A percentile compares a stretch with the other conserved stretches of the same genome.
Conservation (phyloP, 164 flowering plant species). For the Tetrastigma voinierianum region DNA sequence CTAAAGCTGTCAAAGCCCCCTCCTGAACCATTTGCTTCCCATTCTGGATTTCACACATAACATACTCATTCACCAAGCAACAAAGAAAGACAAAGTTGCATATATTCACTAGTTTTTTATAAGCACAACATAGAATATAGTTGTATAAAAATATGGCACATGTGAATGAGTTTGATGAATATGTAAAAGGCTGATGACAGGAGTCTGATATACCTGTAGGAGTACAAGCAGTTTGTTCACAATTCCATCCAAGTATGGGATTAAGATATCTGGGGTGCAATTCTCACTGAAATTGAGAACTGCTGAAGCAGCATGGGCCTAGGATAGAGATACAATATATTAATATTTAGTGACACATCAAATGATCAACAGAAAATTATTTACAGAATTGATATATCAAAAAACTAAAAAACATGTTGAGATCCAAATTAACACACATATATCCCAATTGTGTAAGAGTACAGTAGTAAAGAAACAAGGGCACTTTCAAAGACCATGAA, state of each 20-base stretch:
- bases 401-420: too few species aligned
- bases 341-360: too few species aligned
- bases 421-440: too few species aligned
- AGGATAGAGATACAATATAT: too few species aligned
- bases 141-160: slow-evolving; percentile 70
- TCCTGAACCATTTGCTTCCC: slow-evolving; percentile 99
- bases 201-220: slow-evolving; percentile 58
- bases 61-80: too few species aligned
- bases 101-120: background rate
- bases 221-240: slow-evolving; percentile 93
- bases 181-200: background rate
- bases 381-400: too few species aligned
- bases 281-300: slow-evolving; percentile 98
- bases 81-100: too few species aligned
- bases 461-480: too few species aligned
- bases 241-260: slow-evolving; percentile 89
- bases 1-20: slow-evolving; percentile 99
- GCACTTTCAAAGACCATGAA: too few species aligned
- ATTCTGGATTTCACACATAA: slow-evolving; percentile 47
- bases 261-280: slow-evolving; percentile 92
- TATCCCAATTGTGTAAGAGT: too few species aligned
- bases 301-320: slow-evolving; percentile 99
- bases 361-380: too few species aligned
- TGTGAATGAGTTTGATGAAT: slow-evolving; percentile 33
- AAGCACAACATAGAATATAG: background rate